Conservation (phyloP, 306 rosid species). For the Cajanus cajan region DNA sequence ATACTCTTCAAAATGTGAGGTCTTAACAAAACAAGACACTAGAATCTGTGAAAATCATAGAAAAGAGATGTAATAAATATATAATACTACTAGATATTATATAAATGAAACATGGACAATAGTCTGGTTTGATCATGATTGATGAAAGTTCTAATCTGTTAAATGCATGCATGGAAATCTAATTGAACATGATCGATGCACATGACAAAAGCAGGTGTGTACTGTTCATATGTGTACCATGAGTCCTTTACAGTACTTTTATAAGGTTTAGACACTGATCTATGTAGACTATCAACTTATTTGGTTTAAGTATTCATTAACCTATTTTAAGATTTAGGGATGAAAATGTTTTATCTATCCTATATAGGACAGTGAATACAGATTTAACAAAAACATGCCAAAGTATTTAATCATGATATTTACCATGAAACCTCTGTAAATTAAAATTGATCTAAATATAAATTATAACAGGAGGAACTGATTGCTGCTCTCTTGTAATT, state of each 20-base stretch:
- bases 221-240: neutral
- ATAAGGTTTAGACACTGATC: neutral
- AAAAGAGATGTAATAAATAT: constrained; percentile 8
- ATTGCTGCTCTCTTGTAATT: neutral
- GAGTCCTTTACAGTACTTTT: neutral
- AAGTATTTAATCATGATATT: neutral
- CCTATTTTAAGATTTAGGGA: neutral
- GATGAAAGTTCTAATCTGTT: neutral
- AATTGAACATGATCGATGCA: neutral
- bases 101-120: neutral
- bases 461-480: constrained; percentile 11
- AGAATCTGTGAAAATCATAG: constrained; percentile 58
- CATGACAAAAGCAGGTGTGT: neutral
- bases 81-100: neutral
- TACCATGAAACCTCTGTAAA: constrained; percentile 8
- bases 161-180: neutral
- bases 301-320: neutral
- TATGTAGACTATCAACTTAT: neutral
- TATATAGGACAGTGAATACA: neutral
- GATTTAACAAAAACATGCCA: neutral
- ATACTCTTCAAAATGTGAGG: constrained; percentile 91
- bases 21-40: constrained; percentile 92
- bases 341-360: neutral
- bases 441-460: neutral
- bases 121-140: constrained; percentile 3